A percentile compares a stretch with the other conserved stretches of the same genome.
Conservation (phyloP, 2,329 filamentous ascomycete species). For the Cladobotryum protrusum region DNA sequence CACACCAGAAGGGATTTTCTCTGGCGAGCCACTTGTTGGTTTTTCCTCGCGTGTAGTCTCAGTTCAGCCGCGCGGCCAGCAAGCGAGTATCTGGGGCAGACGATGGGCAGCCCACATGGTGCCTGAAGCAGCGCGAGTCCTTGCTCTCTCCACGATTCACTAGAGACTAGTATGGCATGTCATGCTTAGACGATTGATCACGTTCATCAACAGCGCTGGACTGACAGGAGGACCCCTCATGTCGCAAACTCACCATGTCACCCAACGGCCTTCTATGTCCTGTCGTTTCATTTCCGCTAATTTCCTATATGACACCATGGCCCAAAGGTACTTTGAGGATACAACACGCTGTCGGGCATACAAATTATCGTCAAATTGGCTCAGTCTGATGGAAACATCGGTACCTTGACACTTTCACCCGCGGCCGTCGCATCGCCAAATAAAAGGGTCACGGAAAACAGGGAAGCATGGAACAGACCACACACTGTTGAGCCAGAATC, state of each 20-base stretch:
- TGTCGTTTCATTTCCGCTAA: background rate
- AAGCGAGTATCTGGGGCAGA: background rate
- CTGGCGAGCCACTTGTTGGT: constrained; percentile 5
- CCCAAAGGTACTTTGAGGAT: too few relatives aligned
- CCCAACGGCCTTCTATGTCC: background rate
- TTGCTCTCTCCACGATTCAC: background rate
- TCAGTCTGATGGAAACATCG: background rate
- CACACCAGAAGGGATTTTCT: constrained; percentile 9
- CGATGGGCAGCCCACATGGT: background rate
- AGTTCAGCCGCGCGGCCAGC: constrained; percentile 8
- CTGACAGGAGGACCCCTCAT: background rate
- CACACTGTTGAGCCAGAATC: background rate
- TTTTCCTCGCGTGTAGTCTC: constrained; percentile 4
- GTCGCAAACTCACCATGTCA: background rate
- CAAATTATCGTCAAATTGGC: background rate
- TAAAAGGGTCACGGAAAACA: background rate
- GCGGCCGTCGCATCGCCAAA: constrained; percentile 3
- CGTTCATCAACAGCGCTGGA: background rate
- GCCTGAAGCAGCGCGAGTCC: background rate
- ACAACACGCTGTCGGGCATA: background rate
- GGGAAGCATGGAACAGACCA: background rate
- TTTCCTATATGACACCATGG: too few relatives aligned
- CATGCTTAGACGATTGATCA: constrained; percentile 10
- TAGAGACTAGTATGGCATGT: background rate
- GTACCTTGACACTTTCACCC: background rate